phyloP scores from a whole-genome alignment of 2,329 filamentous ascomycete genomes.

The Orbilia ellipsospora region DNA sequence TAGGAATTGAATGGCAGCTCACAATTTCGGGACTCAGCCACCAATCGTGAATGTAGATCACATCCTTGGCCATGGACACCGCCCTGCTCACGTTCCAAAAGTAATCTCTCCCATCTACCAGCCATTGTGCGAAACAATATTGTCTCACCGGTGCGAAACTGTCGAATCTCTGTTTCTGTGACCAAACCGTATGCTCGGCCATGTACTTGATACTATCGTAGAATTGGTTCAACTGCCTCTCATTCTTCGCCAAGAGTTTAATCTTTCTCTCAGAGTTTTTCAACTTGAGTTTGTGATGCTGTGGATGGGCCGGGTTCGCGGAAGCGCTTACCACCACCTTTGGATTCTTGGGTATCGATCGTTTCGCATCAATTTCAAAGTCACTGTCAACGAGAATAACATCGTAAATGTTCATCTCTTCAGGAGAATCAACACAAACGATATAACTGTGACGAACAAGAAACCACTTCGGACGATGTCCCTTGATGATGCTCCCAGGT shows the following conservation, averaged over 20 bases:
- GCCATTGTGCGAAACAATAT: constrained; percentile 91
- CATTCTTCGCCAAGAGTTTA: constrained; percentile 89
- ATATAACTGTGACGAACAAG: constrained; percentile 97
- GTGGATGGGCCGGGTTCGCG: constrained; percentile 67
- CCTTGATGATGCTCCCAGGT: constrained; percentile 79
- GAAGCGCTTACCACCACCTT: constrained; percentile 73
- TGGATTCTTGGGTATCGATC: constrained; percentile 66
- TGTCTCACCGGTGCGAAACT: constrained; percentile 92
- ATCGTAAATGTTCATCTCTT: constrained; percentile 98
- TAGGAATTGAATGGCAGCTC: constrained; percentile 22
- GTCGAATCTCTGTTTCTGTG: constrained; percentile 83
- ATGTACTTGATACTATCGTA: constrained; percentile 91
- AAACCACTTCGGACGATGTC: constrained; percentile 96
- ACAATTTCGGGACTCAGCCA: constrained; percentile 91
- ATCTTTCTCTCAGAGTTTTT: constrained; percentile 91
- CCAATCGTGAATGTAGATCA: constrained; percentile 99
- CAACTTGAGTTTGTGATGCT: constrained; percentile 89
- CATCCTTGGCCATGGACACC: constrained; percentile 95
- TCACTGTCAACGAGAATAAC: constrained; percentile 95
- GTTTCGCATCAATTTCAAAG: constrained; percentile 83
- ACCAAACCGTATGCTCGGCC: constrained; percentile 84
- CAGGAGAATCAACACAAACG: constrained; percentile 96
- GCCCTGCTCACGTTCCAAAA: constrained; percentile 99
- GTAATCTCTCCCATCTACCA: constrained; percentile 95
- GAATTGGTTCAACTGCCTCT: constrained; percentile 88